Percentiles rank a stretch among this genome's conserved stretches.
phyloP scores from a whole-genome alignment of 2,329 filamentous ascomycete species.

The Falciphora oryzae region DNA sequence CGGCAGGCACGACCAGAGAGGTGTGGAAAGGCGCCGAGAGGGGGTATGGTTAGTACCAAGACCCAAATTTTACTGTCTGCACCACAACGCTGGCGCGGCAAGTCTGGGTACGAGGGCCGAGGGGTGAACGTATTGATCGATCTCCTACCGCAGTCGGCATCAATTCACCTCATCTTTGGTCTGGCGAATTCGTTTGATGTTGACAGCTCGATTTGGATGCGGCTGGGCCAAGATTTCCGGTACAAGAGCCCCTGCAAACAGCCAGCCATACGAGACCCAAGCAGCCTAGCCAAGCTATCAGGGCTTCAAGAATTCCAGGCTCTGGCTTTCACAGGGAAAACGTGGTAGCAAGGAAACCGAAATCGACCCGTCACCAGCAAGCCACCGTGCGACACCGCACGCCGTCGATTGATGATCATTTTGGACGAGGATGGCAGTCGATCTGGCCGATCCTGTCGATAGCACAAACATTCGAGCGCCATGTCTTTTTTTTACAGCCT shows the following conservation, averaged over 20 bases:
- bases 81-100: no score
- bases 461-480: not conserved
- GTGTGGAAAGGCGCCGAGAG: not conserved
- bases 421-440: not conserved
- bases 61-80: not conserved
- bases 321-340: no score
- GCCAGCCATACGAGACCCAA: no score
- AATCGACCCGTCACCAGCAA: not conserved
- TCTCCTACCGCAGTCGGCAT: not conserved
- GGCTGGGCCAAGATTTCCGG: not conserved
- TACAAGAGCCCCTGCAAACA: not conserved
- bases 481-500: not conserved
- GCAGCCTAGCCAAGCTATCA: not conserved
- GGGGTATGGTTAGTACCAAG: constrained; percentile 7
- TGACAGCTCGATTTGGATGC: not conserved
- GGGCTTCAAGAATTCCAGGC: not conserved
- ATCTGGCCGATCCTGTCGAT: not conserved
- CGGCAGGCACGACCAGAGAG: not conserved
- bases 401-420: not conserved
- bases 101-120: not conserved
- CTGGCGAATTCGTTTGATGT: not conserved
- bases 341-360: not conserved
- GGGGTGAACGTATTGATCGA: not conserved
- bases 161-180: not conserved
- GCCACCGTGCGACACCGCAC: not conserved